Evolutionary conservation across 225 moss, liverwort and hornwort species (phyloP).

Genomic region (Pleurozium schreberi): DNA sequence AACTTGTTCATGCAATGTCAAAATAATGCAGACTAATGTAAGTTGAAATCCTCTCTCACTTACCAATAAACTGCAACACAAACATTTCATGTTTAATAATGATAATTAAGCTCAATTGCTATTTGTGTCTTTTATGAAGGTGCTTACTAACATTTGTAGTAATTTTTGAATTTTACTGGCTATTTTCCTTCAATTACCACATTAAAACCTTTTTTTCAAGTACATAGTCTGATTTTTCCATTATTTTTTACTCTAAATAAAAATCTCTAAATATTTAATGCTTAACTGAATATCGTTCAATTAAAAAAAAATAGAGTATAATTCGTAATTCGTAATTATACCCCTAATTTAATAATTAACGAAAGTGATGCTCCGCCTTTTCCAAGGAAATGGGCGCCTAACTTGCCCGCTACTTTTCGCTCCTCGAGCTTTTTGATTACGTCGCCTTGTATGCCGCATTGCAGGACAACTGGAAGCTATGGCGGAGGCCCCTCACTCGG

Average conservation of each 20-base stretch:
- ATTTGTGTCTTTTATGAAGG: fast-evolving
- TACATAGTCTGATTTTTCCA: fast-evolving
- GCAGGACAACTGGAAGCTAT: not conserved
- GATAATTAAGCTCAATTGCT: fast-evolving
- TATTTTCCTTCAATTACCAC: not conserved
- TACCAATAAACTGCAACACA: not conserved
- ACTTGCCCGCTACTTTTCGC: not conserved
- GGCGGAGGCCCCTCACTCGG: not conserved
- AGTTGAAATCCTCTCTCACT: not conserved
- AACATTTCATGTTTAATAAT: not conserved
- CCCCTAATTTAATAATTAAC: not conserved
- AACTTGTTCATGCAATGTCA: too few relatives aligned
- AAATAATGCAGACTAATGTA: too few relatives aligned
- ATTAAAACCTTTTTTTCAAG: not conserved
- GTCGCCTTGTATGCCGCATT: not conserved
- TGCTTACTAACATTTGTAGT: fast-evolving
- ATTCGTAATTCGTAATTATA: not conserved
- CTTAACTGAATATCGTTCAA: not conserved
- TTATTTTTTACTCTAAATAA: not conserved
- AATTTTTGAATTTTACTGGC: not conserved
- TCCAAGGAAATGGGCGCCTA: constrained; percentile 3
- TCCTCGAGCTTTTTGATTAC: not conserved
- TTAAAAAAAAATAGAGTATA: not conserved
- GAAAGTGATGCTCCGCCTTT: not conserved
- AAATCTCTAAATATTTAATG: not conserved